Base-by-base conservation (phyloP, 352 stramenopile species). In the Globisporangium megalacanthum region DNA sequence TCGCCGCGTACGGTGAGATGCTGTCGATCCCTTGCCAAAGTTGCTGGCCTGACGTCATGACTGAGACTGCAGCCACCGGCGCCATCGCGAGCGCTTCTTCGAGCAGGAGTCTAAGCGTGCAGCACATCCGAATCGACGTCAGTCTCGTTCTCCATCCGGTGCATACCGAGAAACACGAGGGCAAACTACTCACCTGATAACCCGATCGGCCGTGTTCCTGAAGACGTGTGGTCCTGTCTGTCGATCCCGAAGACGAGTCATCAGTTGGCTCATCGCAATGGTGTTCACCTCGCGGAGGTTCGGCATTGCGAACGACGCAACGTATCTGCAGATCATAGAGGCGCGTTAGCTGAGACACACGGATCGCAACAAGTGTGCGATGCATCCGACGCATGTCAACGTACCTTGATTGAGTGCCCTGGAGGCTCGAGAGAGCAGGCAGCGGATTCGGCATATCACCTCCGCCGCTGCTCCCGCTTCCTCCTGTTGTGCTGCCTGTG, bases 31-130 rank as follows among this genome's bases (percentile, higher is more conserved):
- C 49, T 41, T 45, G 49, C 56, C 56, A 62, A 4, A 15, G 11
- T 8, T 47, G 29, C 10, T 35, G 31, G 15, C 39, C 19, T 10
- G 56, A 31, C 15, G 49, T 62, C 31, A 35, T 62, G 39, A 57
- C 49, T 13, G 33, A 11, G 25, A 52, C 22, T 8, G 39, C n/a
- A 6, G n/a, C 14, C 0, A 25, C 15, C 22, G 56, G 56, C 5
- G 29, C 49, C 56, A 62, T 56, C 39, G 49, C 39, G 8, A 62
- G 49, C 13, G 56, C 37, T 51, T 62, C 56, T 44, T 56, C 56
- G 2, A 62, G 29, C 9, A 62, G 17, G 6, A 62, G 39, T n/a
- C 56, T 62, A 6, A 0, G 8, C 2, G 15, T 35, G 4, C 25
- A 41, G 17, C 25, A 17, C 14, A 41, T 8, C 6, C 29, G 15